Evolutionary conservation across 192 early-diverging fungal genomes (phyloP).

Genomic region (Coemansia sp.): DNA sequence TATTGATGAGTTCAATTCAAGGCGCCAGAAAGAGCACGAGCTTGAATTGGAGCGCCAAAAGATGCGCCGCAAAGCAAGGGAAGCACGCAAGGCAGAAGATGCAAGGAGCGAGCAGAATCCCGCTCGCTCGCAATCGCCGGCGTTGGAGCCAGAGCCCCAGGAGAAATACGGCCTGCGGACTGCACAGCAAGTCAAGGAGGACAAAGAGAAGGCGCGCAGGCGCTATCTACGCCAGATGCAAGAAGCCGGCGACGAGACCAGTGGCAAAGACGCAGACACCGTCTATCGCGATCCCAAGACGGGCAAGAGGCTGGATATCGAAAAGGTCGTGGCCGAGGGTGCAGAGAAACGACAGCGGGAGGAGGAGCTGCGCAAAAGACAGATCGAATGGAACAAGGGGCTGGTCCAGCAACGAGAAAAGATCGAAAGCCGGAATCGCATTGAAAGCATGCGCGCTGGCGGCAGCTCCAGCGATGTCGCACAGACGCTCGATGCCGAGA

Average conservation of each 20-base stretch:
- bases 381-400: constrained; percentile 63
- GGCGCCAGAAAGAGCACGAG: constrained; percentile 11
- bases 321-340: constrained; percentile 26
- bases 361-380: constrained; percentile 30
- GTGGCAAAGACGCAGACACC: constrained; percentile 51
- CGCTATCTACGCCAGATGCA: constrained; percentile 31
- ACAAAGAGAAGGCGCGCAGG: constrained; percentile 23
- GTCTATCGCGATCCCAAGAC: constrained; percentile 63
- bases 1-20: constrained; percentile 24
- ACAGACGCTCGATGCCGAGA: constrained; percentile 48
- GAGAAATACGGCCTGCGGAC: constrained; percentile 45
- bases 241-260: constrained; percentile 14
- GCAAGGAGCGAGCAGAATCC: neutral
- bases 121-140: constrained; percentile 8
- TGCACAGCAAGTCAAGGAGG: constrained; percentile 27
- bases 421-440: neutral
- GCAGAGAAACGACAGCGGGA: constrained; percentile 9
- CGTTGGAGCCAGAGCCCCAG: too few species aligned
- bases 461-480: constrained; percentile 32
- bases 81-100: neutral
- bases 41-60: constrained; percentile 2
- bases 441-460: neutral
- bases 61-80: neutral
- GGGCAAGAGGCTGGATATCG: constrained; percentile 57
- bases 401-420: constrained; percentile 57